These are phyloP conservation scores for Hemileccinum rubropunctum DNA, from an alignment of 768 basidiomycete species.

Conservation along the genomic window DNA sequence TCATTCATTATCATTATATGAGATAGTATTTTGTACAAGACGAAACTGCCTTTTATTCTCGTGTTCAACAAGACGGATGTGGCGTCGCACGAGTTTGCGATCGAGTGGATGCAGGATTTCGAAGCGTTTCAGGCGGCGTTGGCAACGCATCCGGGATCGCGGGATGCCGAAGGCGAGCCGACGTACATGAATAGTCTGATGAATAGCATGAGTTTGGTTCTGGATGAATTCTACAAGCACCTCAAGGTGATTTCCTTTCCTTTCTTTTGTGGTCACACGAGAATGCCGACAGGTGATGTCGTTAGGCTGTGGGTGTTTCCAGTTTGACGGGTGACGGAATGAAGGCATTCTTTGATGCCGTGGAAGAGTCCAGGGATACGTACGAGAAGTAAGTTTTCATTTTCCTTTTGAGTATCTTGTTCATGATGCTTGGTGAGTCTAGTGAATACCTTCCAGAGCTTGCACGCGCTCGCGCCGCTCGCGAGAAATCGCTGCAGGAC, in stretches of 20 bases:
- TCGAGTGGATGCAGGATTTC: constrained; percentile 99
- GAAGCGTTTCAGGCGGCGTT: constrained; percentile 92
- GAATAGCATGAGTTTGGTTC: constrained; percentile 97
- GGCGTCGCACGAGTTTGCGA: constrained; percentile 82
- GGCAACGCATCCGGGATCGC: constrained; percentile 61
- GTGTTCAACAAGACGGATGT: constrained; percentile 99
- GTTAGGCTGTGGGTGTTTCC: constrained; percentile 90
- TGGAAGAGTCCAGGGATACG: constrained; percentile 82
- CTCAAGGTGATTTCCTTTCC: constrained; percentile 61
- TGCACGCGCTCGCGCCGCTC: constrained; percentile 59
- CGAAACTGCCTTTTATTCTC: constrained; percentile 92
- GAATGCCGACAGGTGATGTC: background rate
- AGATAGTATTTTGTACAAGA: constrained; percentile 92
- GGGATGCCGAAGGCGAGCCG: constrained; percentile 83
- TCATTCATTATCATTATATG: background rate
- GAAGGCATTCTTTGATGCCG: constrained; percentile 87
- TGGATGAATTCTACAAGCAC: constrained; percentile 98
- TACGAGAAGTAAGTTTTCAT: constrained; percentile 70
- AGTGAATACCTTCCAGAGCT: constrained; percentile 95
- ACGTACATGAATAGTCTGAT: constrained; percentile 98
- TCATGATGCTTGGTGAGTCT: constrained; percentile 7
- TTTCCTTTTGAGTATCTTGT: constrained; percentile 1
- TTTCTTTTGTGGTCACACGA: background rate
- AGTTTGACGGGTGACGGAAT: constrained; percentile 96
- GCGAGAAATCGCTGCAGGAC: constrained; percentile 62